These are phyloP conservation scores for Chrysochromulina tobinii DNA, from an alignment of 78 protist genomes.

Conservation along the genomic window DNA sequence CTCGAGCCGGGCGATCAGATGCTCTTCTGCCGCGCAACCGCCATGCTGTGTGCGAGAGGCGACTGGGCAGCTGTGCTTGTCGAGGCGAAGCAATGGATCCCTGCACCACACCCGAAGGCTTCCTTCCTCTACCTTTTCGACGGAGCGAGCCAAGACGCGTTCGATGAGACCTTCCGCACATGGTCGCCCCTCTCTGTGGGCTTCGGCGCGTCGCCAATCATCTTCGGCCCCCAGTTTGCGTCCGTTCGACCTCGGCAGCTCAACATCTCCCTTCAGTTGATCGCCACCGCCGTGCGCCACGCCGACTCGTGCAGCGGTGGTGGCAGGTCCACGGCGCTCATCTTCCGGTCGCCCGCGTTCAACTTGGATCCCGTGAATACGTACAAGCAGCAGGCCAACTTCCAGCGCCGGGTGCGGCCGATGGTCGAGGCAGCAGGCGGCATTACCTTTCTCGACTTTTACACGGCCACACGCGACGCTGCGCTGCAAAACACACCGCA, in stretches of 20 bases:
- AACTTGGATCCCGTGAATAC: slow-evolving; percentile 10
- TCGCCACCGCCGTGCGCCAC: no score
- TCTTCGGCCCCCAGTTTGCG: neutral
- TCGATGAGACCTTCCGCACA: neutral
- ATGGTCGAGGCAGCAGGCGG: neutral
- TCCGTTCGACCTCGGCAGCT: no score
- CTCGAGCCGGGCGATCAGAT: neutral
- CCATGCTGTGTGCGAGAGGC: no score
- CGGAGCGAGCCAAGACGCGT: neutral
- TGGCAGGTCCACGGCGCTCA: no score
- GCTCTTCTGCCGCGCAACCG: no score
- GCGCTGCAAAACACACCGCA: neutral
- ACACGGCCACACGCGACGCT: neutral
- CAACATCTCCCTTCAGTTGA: no score
- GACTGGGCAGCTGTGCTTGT: no score
- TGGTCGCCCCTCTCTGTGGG: neutral
- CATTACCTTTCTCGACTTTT: neutral
- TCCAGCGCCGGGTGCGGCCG: neutral
- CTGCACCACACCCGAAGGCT: neutral
- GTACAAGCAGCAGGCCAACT: neutral
- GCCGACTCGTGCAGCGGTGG: no score
- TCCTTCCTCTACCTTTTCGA: neutral
- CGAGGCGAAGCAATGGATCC: neutral
- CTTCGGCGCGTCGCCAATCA: neutral
- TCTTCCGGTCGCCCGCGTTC: neutral